phyloP scores from a whole-genome alignment of 2,329 filamentous ascomycete genomes.

The Cladosporium sp. region DNA sequence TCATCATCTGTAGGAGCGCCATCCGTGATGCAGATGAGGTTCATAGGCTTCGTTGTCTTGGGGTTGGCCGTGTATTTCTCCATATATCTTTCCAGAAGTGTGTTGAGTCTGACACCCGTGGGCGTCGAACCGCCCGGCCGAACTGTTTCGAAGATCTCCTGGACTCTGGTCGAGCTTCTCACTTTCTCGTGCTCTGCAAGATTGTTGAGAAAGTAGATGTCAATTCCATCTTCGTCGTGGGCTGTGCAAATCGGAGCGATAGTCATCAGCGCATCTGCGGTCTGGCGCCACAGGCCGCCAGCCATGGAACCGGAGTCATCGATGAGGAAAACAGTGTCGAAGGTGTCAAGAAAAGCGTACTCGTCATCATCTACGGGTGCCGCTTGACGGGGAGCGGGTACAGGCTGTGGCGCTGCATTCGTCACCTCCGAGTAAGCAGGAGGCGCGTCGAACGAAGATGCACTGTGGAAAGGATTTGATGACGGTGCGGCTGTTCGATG shows the following conservation, averaged over 20 bases:
- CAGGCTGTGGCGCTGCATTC: conserved; percentile 36
- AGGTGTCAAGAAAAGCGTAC: conserved; percentile 73
- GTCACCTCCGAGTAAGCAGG: conserved; percentile 45
- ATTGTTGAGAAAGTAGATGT: conserved; percentile 88
- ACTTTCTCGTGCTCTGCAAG: conserved; percentile 65
- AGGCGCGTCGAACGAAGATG: conserved; percentile 29
- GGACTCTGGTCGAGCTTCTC: conserved; percentile 57
- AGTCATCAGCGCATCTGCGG: conserved; percentile 64
- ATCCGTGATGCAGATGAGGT: conserved; percentile 92
- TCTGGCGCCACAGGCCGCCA: conserved; percentile 74
- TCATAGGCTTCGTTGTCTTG: conserved; percentile 70
- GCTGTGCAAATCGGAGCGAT: conserved; percentile 81
- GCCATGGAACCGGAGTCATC: conserved; percentile 91
- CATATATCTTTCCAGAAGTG: conserved; percentile 72
- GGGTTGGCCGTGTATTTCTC: conserved; percentile 49
- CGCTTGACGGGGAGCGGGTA: conserved; percentile 23
- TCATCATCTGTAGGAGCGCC: conserved; percentile 79
- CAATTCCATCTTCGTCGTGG: conserved; percentile 81
- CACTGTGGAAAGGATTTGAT: not conserved
- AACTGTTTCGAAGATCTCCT: conserved; percentile 69
- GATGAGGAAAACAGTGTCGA: conserved; percentile 88
- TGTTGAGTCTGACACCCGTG: conserved; percentile 69
- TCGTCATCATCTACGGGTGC: conserved; percentile 57
- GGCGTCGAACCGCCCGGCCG: conserved; percentile 68
- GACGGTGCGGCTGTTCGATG: not conserved